Conservation (phyloP, 495 filamentous ascomycete genomes). For the Parathielavia hyrcaniae region DNA sequence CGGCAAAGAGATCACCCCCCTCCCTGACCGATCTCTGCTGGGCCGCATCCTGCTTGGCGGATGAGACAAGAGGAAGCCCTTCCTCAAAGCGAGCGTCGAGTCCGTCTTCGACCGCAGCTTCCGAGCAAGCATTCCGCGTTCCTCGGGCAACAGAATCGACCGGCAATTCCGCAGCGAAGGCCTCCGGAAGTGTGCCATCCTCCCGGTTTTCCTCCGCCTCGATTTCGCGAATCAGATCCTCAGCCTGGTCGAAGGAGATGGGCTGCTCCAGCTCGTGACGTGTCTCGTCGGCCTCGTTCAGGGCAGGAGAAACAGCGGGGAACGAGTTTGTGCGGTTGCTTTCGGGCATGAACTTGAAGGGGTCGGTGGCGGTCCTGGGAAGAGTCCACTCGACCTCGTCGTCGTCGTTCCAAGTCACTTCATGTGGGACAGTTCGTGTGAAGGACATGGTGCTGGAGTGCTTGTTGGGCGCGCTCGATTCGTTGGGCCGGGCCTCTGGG, state of each 20-base stretch:
- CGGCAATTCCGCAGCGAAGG: conserved; percentile 24
- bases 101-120: conserved; percentile 33
- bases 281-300: conserved; percentile 21
- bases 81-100: conserved; percentile 53
- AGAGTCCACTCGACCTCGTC: conserved; percentile 48
- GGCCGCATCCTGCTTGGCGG: conserved; percentile 6
- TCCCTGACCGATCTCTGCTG: conserved; percentile 9
- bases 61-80: conserved; percentile 50
- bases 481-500: conserved; percentile 16
- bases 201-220: conserved; percentile 32
- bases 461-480: conserved; percentile 34
- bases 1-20: conserved; percentile 34
- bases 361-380: conserved; percentile 45
- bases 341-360: conserved; percentile 50
- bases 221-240: conserved; percentile 25
- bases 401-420: conserved; percentile 52
- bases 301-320: conserved; percentile 46
- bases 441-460: conserved; percentile 49
- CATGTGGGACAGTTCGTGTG: conserved; percentile 46
- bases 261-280: conserved; percentile 25
- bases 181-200: conserved; percentile 16
- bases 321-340: conserved; percentile 58
- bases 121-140: conserved; percentile 23
- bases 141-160: conserved; percentile 26
- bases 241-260: conserved; percentile 18